Base-by-base conservation (phyloP, 768 basidiomycete genomes). In the Scleroderma citrinum region DNA sequence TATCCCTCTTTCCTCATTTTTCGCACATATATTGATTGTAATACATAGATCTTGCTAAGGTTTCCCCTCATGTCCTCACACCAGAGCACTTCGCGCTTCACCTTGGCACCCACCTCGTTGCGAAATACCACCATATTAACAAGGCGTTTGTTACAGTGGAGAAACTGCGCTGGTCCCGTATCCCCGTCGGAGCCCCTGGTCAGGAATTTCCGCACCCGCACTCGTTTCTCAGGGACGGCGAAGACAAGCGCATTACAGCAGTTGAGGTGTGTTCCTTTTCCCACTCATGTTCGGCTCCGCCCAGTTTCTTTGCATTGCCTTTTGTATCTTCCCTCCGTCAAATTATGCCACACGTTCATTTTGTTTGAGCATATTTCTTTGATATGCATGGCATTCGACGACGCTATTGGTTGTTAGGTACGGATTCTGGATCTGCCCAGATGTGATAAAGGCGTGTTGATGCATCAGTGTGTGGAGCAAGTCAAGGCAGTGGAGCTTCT, bases 21-120 rank as follows among this genome's bases (percentile, higher is more conserved):
- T 24, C 13, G 3, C 26, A 29, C 8, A 29, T 29, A 29, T 29
- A 29, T 29, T 29, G 8, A 29, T 8, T 4, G 26, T 8, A 4
- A 43, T 21, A 16, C 5, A 32, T 48, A 89, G 87, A 87, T 56
- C 69, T 94, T 17, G 91, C 94, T 23, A 98, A 97, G 68, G 77
- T 81, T 12, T 95, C 93, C 0, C 91, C 92, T 3, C 77, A 96
- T 59, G 78, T 96, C 49, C 80, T 96, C 40, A 73, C 76, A 37
- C 84, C 92, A 0, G 90, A 93, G 59, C 76, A 79, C 44, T 97
- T 97, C 59, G 94, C 87, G 0, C 72, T 95, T 8, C 91, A 98
- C 57, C 73, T 98, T 10, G 93, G 80, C 1, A 80, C 85, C 0
- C 85, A 92, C 69, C 72, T 96, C 36, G 82, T 93, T 21, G 80